Evolutionary conservation across 75 land plant genomes (phyloP).

Genomic region (Cryptomeria japonica): DNA sequence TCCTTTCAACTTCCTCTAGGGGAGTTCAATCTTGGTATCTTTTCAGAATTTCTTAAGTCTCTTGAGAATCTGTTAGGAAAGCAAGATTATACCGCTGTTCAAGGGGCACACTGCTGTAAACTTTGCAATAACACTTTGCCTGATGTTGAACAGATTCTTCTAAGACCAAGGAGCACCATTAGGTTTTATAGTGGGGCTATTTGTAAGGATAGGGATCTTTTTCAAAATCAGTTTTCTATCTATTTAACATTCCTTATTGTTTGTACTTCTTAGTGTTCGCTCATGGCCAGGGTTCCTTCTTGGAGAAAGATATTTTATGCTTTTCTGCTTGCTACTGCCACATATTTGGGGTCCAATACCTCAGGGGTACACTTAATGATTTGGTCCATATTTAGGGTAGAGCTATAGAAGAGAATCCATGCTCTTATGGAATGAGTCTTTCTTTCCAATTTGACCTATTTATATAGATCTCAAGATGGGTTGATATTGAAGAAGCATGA

Average conservation of each 20-base stretch:
- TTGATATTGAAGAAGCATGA: neutral
- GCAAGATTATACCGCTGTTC: neutral
- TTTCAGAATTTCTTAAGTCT: neutral
- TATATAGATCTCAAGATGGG: neutral
- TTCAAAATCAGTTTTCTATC: neutral
- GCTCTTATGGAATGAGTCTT: neutral
- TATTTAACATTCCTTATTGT: neutral
- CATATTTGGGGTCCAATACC: neutral
- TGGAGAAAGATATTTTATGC: neutral
- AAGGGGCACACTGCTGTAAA: neutral
- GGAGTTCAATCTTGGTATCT: no score
- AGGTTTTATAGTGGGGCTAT: neutral
- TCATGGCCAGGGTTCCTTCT: neutral
- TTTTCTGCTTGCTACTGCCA: neutral
- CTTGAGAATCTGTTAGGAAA: neutral
- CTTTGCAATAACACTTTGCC: neutral
- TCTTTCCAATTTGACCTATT: neutral
- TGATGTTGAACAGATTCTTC: neutral
- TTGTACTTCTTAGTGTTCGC: neutral
- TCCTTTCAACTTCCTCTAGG: neutral
- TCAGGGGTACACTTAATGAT: neutral
- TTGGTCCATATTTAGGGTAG: neutral
- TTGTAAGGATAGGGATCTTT: neutral
- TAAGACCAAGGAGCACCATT: neutral
- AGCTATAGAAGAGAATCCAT: neutral